Conservation (phyloP, 768 basidiomycete species). For the Pleurotus salmoneostramineus region DNA sequence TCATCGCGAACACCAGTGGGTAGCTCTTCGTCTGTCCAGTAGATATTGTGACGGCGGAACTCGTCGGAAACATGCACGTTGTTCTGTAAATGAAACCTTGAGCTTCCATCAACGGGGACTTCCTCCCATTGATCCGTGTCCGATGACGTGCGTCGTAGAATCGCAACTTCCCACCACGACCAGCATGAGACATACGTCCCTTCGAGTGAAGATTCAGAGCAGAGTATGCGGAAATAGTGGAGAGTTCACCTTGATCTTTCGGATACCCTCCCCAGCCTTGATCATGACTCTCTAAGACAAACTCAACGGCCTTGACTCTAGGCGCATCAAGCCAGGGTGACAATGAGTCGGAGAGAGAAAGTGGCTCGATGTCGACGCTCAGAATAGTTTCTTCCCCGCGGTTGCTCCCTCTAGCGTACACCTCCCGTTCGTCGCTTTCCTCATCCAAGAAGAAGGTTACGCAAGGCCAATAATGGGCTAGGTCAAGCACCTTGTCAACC, state of each 20-base stretch:
- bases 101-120: neutral
- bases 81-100: conserved; percentile 22
- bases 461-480: conserved; percentile 1
- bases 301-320: conserved; percentile 14
- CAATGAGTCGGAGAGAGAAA: neutral
- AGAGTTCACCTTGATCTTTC: conserved; percentile 14
- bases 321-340: neutral
- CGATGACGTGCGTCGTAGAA: conserved; percentile 16
- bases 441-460: neutral
- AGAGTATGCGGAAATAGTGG: neutral
- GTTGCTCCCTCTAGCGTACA: neutral
- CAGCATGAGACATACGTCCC: conserved; percentile 24
- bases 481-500: conserved; percentile 1
- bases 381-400: neutral
- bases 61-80: conserved; percentile 21
- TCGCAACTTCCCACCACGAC: conserved; percentile 29
- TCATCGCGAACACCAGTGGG: conserved; percentile 10
- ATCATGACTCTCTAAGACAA: conserved; percentile 19
- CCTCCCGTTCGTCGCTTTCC: neutral
- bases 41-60: conserved; percentile 15
- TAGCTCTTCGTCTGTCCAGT: conserved; percentile 17
- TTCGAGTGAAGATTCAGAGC: conserved; percentile 5
- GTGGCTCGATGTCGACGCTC: neutral
- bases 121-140: conserved; percentile 9
- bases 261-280: conserved; percentile 29